These are phyloP conservation scores for Alloteropsis semialata DNA, from an alignment of 176 grass and related monocot species.

Conservation along the genomic window DNA sequence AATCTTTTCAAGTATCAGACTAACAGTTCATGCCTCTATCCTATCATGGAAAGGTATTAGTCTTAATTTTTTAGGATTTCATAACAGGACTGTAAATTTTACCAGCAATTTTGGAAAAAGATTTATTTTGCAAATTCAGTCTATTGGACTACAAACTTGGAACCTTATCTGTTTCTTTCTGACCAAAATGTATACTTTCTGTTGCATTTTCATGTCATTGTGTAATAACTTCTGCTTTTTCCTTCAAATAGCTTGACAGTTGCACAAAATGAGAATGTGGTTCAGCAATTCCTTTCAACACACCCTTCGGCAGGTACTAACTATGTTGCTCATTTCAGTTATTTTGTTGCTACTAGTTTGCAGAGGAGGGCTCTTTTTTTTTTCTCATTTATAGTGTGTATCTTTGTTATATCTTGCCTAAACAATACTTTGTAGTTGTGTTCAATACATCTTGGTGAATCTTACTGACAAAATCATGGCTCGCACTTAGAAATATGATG, in stretches of 20 bases:
- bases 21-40: not conserved
- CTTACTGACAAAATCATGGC: not conserved
- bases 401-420: not conserved
- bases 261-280: slow-evolving; percentile 87
- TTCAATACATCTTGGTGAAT: not conserved
- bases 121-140: not conserved
- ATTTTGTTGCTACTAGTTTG: not conserved
- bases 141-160: not conserved
- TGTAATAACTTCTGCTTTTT: slow-evolving; percentile 15
- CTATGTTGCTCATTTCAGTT: slow-evolving; percentile 6
- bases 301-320: slow-evolving; percentile 73
- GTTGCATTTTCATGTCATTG: not conserved
- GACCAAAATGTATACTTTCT: not conserved
- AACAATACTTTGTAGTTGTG: not conserved
- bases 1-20: slow-evolving; percentile 25
- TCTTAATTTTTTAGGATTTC: not conserved
- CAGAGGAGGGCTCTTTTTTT: not conserved
- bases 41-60: not conserved
- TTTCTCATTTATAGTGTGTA: not conserved
- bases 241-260: slow-evolving; percentile 73
- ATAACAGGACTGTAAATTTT: not conserved
- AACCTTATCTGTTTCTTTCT: not conserved
- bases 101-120: not conserved
- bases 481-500: not conserved
- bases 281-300: slow-evolving; percentile 68